phyloP scores from a whole-genome alignment of 495 filamentous ascomycete genomes.

The Talaromyces proteolyticus region DNA sequence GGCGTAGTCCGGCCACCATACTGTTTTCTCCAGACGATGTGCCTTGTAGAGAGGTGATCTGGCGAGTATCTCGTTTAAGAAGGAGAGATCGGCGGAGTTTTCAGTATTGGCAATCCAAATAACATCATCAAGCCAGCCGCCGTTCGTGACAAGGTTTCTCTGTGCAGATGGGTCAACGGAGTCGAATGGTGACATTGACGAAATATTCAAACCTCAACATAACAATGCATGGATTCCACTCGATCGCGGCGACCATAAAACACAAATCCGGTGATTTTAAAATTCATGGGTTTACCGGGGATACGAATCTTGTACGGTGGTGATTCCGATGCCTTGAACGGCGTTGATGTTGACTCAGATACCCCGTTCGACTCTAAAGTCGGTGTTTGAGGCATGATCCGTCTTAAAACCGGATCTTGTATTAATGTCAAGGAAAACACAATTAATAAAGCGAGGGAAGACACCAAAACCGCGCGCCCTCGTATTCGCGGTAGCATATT shows the following conservation, averaged over 20 bases:
- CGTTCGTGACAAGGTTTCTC: not conserved
- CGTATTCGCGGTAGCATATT: not conserved
- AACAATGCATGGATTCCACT: slow-evolving; percentile 2
- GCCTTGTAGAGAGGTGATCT: not conserved
- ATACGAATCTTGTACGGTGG: not conserved
- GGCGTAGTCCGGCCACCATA: not conserved
- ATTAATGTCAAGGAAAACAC: not conserved
- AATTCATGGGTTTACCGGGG: not conserved
- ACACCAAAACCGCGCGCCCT: not conserved
- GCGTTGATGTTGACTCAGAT: not conserved
- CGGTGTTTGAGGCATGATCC: not conserved
- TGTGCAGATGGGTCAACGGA: not conserved
- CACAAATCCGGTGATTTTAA: not conserved
- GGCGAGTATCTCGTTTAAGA: not conserved
- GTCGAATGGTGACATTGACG: not conserved
- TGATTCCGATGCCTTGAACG: not conserved
- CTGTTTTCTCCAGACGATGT: not conserved
- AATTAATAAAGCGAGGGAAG: not conserved
- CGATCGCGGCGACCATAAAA: not conserved
- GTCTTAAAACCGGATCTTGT: not conserved
- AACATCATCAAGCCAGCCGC: not conserved
- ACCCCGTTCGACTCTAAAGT: not conserved
- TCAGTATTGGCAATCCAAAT: not conserved
- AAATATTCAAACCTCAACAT: not conserved
- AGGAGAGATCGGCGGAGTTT: not conserved